Base-by-base conservation (phyloP, 768 basidiomycete species). In the Hericium coralloides region DNA sequence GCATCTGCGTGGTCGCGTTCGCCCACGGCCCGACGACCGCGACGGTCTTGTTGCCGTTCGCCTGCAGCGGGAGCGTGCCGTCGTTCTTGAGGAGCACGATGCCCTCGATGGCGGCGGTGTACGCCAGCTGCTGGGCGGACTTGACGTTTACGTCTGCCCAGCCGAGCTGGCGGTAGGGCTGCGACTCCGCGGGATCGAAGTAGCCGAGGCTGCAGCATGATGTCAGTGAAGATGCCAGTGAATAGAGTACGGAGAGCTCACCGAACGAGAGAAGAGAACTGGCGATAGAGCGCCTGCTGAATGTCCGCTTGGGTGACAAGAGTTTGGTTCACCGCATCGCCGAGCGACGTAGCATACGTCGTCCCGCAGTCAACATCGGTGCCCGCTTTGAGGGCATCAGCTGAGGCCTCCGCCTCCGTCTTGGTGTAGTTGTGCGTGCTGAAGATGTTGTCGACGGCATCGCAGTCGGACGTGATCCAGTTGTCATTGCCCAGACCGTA, bases 81-180 rank as follows among this genome's bases (percentile, higher is more conserved):
- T 83, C 80, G 62, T 85, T 87, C 72, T 86, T 85, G 15, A 86
- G 70, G 6, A 86, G 71, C 17, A 81, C 80, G 3, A 82, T 74
- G 20, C 81, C 79, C 63, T 81, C 78, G 4, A 76, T 67, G 3
- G 81, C 81, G 25, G 77, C 79, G 53, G 72, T 70, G 62, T 78
- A 69, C 2, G 81, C 81, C 14, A 84, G 72, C 17, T 71, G 63
- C 58, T 78, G 79, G 1, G 81, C 74, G 8, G 64, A 51, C 3
- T 75, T 73, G 0, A 73, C 74, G 63, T 81, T 79, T 59, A 84
- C 73, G 56, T 78, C 72, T 5, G 69, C 65, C 74, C 76, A 82
- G 38, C 61, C 65, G 17, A 82, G 70, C 59, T 78, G 74, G 2
- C 81, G 74, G 65, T 72, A 81, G 3, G 81, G 79, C 63, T 82